A percentile compares a stretch with the other conserved stretches of the same genome.
Conservation (phyloP, 2,329 filamentous ascomycete genomes). For the Phaeosphaeria sp. region DNA sequence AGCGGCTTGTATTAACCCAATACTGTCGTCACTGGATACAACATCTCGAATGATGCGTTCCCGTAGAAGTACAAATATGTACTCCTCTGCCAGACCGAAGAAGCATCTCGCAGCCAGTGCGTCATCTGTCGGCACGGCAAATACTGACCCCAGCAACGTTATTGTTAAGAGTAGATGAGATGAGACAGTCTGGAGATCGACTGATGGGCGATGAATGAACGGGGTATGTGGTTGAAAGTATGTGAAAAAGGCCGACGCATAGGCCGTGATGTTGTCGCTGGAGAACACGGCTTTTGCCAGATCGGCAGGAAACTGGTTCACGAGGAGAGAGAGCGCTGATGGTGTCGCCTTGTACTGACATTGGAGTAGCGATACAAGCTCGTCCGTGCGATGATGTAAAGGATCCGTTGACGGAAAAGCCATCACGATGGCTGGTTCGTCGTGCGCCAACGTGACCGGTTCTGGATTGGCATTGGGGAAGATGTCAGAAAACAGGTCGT, state of each 20-base stretch:
- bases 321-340: background rate
- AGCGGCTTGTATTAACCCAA: constrained; percentile 17
- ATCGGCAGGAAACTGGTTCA: background rate
- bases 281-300: constrained; percentile 15
- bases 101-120: constrained; percentile 14
- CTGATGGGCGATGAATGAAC: constrained; percentile 45
- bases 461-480: background rate
- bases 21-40: background rate
- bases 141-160: constrained; percentile 47
- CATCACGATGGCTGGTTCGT: background rate
- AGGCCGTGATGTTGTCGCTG: constrained; percentile 19
- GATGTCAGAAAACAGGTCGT: constrained; percentile 9
- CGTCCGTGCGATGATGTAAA: background rate
- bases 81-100: constrained; percentile 17
- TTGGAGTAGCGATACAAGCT: background rate
- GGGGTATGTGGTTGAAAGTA: constrained; percentile 55
- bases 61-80: constrained; percentile 13
- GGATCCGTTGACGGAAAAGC: background rate
- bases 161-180: constrained; percentile 49
- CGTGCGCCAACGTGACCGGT: background rate
- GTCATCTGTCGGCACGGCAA: constrained; percentile 12
- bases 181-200: constrained; percentile 50
- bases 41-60: background rate
- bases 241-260: constrained; percentile 52
- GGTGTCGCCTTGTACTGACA: background rate